Evolutionary conservation across 1,139 yeast genomes (phyloP).

Genomic region (Fermentozyma sake): DNA sequence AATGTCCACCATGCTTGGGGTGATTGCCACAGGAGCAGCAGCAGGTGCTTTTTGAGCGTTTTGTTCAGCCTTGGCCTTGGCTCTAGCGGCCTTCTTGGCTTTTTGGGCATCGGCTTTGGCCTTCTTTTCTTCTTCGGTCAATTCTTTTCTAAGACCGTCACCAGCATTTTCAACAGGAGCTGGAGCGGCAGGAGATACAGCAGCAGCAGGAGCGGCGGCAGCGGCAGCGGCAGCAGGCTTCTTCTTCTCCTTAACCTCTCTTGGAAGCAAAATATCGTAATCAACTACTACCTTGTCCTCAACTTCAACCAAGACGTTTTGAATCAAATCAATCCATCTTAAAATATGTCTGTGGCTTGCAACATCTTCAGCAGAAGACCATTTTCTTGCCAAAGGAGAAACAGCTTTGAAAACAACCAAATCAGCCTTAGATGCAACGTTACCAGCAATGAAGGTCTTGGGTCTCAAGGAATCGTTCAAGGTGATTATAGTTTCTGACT

Average conservation of each 20-base stretch:
- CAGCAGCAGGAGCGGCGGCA: slow-evolving; percentile 11
- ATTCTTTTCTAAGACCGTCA: slow-evolving; percentile 17
- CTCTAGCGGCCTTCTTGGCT: slow-evolving; percentile 72
- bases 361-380: slow-evolving; percentile 52
- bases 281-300: slow-evolving; percentile 54
- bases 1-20: slow-evolving; percentile 83
- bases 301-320: slow-evolving; percentile 55
- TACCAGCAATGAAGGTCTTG: slow-evolving; percentile 68
- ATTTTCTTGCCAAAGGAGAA: slow-evolving; percentile 53
- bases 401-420: slow-evolving; percentile 62
- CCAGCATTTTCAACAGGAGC: slow-evolving; percentile 5
- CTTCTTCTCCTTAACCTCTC: slow-evolving; percentile 48
- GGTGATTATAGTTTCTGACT: slow-evolving; percentile 51
- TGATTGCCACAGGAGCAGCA: slow-evolving; percentile 51
- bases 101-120: slow-evolving; percentile 58
- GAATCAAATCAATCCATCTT: slow-evolving; percentile 89
- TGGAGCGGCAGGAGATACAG: slow-evolving; percentile 15
- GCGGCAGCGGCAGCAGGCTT: slow-evolving; percentile 34
- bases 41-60: slow-evolving; percentile 48
- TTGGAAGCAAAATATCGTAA: slow-evolving; percentile 58
- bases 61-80: slow-evolving; percentile 61
- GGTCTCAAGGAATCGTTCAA: slow-evolving; percentile 69
- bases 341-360: slow-evolving; percentile 70
- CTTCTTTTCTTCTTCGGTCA: slow-evolving; percentile 58
- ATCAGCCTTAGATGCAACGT: slow-evolving; percentile 62